These are phyloP conservation scores for Papilionanthe hybrid DNA, from an alignment of 116 monocot species.

Conservation along the genomic window DNA sequence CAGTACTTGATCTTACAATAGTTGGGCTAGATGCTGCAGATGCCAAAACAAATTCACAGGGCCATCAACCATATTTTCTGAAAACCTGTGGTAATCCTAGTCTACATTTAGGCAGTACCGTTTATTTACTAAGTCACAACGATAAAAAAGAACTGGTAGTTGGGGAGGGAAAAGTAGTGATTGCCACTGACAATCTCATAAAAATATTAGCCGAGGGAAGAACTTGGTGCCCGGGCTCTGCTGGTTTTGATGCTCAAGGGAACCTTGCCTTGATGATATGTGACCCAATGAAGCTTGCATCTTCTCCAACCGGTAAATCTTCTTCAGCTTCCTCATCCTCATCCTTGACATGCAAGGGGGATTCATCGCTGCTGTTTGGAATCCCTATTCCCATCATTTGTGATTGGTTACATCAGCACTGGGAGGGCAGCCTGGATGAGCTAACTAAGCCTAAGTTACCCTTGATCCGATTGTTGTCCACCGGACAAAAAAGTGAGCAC, in stretches of 20 bases:
- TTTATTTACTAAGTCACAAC: conserved; percentile 66
- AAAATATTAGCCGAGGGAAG: conserved; percentile 70
- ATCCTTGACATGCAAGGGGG: conserved; percentile 55
- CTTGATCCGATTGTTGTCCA: conserved; percentile 57
- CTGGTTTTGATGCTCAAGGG: conserved; percentile 87
- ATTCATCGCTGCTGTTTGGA: conserved; percentile 68
- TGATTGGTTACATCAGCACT: conserved; percentile 93
- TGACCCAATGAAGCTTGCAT: conserved; percentile 91
- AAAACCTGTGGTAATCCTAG: conserved; percentile 64
- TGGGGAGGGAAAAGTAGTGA: conserved; percentile 80
- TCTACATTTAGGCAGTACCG: conserved; percentile 61
- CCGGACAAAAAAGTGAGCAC: conserved; percentile 59
- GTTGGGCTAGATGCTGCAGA: conserved; percentile 79
- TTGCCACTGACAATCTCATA: conserved; percentile 92
- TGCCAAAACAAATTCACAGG: conserved; percentile 42
- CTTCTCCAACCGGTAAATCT: conserved; percentile 70
- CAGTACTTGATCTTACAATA: conserved; percentile 89
- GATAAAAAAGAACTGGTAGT: conserved; percentile 54
- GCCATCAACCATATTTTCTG: conserved; percentile 54
- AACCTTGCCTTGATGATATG: conserved; percentile 96
- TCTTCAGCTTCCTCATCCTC: conserved; percentile 67
- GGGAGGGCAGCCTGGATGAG: conserved; percentile 94
- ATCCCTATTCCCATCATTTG: conserved; percentile 80
- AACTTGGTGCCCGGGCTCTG: conserved; percentile 74
- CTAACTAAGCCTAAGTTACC: conserved; percentile 78